Evolutionary conservation across 2,329 filamentous ascomycete species (phyloP).

Genomic region (Xylariaceae sp.): DNA sequence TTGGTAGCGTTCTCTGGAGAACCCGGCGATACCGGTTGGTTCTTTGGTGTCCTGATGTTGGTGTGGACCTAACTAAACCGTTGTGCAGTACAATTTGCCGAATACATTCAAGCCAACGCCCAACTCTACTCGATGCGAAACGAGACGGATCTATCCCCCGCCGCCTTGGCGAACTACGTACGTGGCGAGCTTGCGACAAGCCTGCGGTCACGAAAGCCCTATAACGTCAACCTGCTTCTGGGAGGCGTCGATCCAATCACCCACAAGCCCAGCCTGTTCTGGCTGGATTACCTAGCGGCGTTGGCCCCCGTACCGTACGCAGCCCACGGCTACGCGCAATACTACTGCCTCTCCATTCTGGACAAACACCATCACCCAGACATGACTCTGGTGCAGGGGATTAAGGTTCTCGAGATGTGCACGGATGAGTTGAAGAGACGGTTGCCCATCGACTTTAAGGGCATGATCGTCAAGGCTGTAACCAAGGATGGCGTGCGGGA

Average conservation of each 20-base stretch:
- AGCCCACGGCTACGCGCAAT: slow-evolving; percentile 97
- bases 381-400: slow-evolving; percentile 80
- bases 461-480: slow-evolving; percentile 87
- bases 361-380: slow-evolving; percentile 98
- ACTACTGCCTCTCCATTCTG: slow-evolving; percentile 95
- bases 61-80: slow-evolving; percentile 12
- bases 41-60: neutral
- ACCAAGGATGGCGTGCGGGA: slow-evolving; percentile 89
- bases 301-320: slow-evolving; percentile 87
- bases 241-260: slow-evolving; percentile 91
- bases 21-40: slow-evolving; percentile 81
- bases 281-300: slow-evolving; percentile 94
- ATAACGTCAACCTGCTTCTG: slow-evolving; percentile 93
- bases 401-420: slow-evolving; percentile 91
- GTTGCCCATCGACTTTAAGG: slow-evolving; percentile 98
- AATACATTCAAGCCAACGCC: slow-evolving; percentile 98
- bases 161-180: slow-evolving; percentile 87
- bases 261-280: slow-evolving; percentile 86
- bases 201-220: slow-evolving; percentile 85
- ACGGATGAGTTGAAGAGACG: slow-evolving; percentile 95
- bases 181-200: slow-evolving; percentile 88
- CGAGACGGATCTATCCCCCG: slow-evolving; percentile 82
- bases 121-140: slow-evolving; percentile 99
- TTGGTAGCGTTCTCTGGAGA: slow-evolving; percentile 94
- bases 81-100: slow-evolving; percentile 84